phyloP scores from a whole-genome alignment of 1,284 basidiomycete genomes.

The Naganishia albida region DNA sequence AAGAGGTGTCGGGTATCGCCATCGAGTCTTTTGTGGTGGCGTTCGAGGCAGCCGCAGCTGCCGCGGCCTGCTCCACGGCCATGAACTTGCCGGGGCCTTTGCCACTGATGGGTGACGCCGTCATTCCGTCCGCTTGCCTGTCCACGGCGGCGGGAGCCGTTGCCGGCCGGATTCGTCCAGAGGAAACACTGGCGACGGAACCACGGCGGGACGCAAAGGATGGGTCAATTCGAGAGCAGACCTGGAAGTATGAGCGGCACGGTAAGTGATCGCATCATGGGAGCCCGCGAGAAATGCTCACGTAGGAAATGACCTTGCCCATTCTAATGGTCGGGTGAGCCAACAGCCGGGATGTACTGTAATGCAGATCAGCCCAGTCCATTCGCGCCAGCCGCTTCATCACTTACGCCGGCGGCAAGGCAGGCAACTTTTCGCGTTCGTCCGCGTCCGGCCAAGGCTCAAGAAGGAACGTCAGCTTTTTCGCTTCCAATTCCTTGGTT shows the following conservation, averaged over 20 bases:
- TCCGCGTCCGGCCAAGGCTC: slow-evolving; percentile 63
- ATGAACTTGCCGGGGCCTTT: slow-evolving; percentile 26
- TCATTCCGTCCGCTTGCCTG: slow-evolving; percentile 19
- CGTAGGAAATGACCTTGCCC: slow-evolving; percentile 78
- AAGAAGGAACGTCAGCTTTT: slow-evolving; percentile 85
- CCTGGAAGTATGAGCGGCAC: background rate
- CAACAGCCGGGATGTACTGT: slow-evolving; percentile 78
- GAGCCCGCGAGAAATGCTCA: slow-evolving; percentile 53
- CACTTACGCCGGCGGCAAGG: slow-evolving; percentile 45
- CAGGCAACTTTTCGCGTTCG: slow-evolving; percentile 33
- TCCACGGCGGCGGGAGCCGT: slow-evolving; percentile 11
- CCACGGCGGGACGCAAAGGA: slow-evolving; percentile 7
- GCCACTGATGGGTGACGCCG: slow-evolving; percentile 8
- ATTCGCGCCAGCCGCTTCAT: background rate
- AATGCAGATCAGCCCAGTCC: slow-evolving; percentile 42
- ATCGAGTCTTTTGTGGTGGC: slow-evolving; percentile 33
- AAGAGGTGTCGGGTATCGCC: background rate
- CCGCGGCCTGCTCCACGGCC: slow-evolving; percentile 25
- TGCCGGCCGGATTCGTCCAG: slow-evolving; percentile 17
- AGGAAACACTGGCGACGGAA: slow-evolving; percentile 11
- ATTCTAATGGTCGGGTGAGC: slow-evolving; percentile 82
- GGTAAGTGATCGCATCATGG: background rate
- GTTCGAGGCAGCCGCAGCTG: slow-evolving; percentile 21
- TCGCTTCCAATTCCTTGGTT: slow-evolving; percentile 60
- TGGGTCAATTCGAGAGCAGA: slow-evolving; percentile 14